Base-by-base conservation (phyloP, 352 stramenopile genomes). In the Thalassiosira hispida region DNA sequence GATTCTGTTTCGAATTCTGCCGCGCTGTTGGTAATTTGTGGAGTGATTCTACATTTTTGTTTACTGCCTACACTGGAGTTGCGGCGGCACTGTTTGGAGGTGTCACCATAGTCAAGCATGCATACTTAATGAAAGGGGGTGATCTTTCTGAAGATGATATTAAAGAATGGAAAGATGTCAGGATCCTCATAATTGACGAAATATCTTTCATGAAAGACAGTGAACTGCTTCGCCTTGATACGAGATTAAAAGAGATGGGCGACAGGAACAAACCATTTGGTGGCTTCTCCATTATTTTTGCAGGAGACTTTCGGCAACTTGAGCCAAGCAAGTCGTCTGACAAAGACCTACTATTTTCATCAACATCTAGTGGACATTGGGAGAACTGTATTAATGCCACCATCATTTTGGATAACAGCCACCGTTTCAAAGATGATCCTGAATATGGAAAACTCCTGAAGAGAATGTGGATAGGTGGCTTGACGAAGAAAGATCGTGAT, bases 161-260 rank as follows among this genome's bases (percentile, higher is more conserved):
- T 0, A 51, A 20, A 35, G 16, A 27, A 25, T 80, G 72, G 62
- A 35, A 70, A 29, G 25, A 84, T 57, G 76, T 84, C 23, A 55
- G 29, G 29, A 64, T 84, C 20, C 38, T 84, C 14, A 52, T 84
- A 11, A 63, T 79, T 49, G 76, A 84, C 52, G 67, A 84, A 79
- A 53, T 78, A 25, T 84, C 69, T n/a, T 84, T 84, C 31, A 79
- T 83, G 67, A 71, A 51, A 31, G 75, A 78, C 23, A 18, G n/a
- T 18, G 46, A 74, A 2, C 23, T 78, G 11, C 0, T 82, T 44
- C 84, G 85, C 55, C 60, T 93, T 12, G 79, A 91, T 56, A 55
- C 86, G 23, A 69, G 81, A 60, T 63, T 93, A 46, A 91, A 90
- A 61, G 51, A 90, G 40, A 33, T 68, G 5, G 22, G 56, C 49